Conservation (phyloP, 108 stramenopile species). For the Skeletonema marinoi region DNA sequence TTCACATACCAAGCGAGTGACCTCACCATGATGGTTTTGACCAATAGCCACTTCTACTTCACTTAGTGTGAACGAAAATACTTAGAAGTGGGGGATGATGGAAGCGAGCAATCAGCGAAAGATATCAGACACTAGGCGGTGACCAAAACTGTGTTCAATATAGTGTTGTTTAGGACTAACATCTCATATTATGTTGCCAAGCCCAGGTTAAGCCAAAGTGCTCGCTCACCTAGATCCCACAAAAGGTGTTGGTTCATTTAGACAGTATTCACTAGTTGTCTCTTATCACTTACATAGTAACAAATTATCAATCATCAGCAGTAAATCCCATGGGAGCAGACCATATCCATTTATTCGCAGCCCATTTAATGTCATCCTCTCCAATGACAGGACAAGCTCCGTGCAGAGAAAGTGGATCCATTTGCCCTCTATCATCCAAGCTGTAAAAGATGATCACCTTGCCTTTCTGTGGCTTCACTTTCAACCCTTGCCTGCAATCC, state of each 20-base stretch:
- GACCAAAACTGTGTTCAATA: no score
- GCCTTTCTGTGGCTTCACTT: constrained; percentile 76
- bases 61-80: no score
- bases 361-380: constrained; percentile 86
- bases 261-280: no score
- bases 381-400: constrained; percentile 89
- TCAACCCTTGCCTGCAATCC: constrained; percentile 52
- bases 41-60: neutral
- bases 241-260: no score
- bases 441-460: constrained; percentile 90
- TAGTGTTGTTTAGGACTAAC: no score
- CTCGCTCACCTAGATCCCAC: no score
- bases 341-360: constrained; percentile 95
- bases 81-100: neutral
- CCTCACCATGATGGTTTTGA: neutral
- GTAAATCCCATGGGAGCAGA: constrained; percentile 58
- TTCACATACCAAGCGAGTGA: neutral
- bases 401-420: constrained; percentile 74
- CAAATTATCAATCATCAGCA: neutral
- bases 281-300: neutral
- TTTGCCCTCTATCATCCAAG: constrained; percentile 49
- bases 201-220: no score
- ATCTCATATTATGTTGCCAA: no score
- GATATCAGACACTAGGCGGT: no score
- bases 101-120: neutral